Percentiles rank a stretch among this genome's conserved stretches.
phyloP scores from a whole-genome alignment of 1,284 basidiomycete genomes.

The Vanrija humicola region DNA sequence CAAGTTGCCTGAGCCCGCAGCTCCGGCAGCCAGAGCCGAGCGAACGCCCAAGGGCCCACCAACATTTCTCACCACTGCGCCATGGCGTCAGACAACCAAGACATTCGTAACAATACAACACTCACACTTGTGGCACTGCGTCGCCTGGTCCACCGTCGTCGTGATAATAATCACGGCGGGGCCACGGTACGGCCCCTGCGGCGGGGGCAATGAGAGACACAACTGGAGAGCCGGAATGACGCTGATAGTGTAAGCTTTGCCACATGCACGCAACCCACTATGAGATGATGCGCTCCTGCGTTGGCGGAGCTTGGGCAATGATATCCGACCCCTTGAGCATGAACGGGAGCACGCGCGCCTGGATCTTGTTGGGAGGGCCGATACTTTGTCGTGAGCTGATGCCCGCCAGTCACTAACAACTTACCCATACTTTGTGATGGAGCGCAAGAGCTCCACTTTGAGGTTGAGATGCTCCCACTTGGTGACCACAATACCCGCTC shows the following conservation, averaged over 20 bases:
- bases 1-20: constrained; percentile 62
- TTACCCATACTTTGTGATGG: constrained; percentile 89
- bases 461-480: constrained; percentile 95
- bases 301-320: constrained; percentile 96
- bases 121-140: constrained; percentile 79
- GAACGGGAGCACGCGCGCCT: constrained; percentile 92
- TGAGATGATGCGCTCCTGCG: constrained; percentile 94
- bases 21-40: constrained; percentile 78
- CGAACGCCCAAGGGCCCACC: constrained; percentile 85
- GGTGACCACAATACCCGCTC: constrained; percentile 76
- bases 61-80: constrained; percentile 79
- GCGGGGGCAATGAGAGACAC: constrained; percentile 61
- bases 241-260: constrained; percentile 24
- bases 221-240: constrained; percentile 89
- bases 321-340: constrained; percentile 87
- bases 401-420: constrained; percentile 30
- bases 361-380: constrained; percentile 97
- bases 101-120: neutral
- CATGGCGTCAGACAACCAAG: neutral
- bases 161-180: constrained; percentile 89
- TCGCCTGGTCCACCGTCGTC: constrained; percentile 96
- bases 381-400: constrained; percentile 57
- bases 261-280: constrained; percentile 53
- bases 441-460: constrained; percentile 78
- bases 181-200: constrained; percentile 61